phyloP scores from a whole-genome alignment of 2,329 filamentous ascomycete genomes.

The Zymoseptoria brevis region DNA sequence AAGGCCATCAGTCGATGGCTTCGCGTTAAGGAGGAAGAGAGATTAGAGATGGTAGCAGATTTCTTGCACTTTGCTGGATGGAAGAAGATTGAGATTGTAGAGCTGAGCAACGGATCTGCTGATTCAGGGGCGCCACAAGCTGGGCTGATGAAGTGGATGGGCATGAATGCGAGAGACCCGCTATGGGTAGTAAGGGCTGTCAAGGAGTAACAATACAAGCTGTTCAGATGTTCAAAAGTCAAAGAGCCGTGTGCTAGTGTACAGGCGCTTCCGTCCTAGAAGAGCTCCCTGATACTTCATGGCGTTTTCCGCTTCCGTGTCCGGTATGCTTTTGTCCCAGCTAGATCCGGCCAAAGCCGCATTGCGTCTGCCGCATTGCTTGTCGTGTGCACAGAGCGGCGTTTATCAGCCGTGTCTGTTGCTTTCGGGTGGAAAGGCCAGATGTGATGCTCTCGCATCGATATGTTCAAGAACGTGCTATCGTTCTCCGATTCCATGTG shows the following conservation, averaged over 20 bases:
- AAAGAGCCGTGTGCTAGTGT: background rate
- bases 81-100: constrained; percentile 47
- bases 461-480: no score
- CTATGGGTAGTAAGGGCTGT: constrained; percentile 38
- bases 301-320: no score
- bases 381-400: no score
- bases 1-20: constrained; percentile 46
- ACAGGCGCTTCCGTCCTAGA: background rate
- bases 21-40: constrained; percentile 37
- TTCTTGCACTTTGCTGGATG: constrained; percentile 46
- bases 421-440: no score
- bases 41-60: constrained; percentile 44
- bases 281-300: no score
- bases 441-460: no score
- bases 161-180: constrained; percentile 33
- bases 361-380: no score
- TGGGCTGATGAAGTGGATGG: constrained; percentile 27
- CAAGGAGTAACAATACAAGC: constrained; percentile 11
- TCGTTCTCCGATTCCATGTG: no score
- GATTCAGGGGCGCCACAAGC: constrained; percentile 9
- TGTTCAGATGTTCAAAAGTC: background rate
- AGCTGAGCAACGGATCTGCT: constrained; percentile 36
- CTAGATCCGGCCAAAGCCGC: no score
- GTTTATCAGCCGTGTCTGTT: no score
- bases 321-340: no score